A percentile compares a stretch with the other conserved stretches of the same genome.
Conservation (phyloP, 306 rosid genomes). For the Malus asiatica region DNA sequence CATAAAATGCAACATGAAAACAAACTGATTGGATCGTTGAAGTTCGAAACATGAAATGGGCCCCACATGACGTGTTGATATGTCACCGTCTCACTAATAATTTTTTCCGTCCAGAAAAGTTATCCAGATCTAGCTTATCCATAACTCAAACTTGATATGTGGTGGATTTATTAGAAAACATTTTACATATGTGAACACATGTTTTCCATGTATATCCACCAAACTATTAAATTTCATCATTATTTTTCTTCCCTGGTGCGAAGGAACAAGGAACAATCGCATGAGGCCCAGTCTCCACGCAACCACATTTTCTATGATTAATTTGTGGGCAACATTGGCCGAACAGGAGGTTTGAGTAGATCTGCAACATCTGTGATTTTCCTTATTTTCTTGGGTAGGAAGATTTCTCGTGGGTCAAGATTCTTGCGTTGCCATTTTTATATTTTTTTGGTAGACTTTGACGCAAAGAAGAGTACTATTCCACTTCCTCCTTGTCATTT, state of each 20-base stretch:
- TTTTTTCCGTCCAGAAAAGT: not conserved
- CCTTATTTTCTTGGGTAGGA: constrained; percentile 4
- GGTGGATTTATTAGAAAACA: not conserved
- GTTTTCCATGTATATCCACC: not conserved
- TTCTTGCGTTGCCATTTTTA: constrained; percentile 5
- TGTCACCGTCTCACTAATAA: too few species aligned
- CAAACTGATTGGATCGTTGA: rapidly evolving
- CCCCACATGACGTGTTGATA: not conserved
- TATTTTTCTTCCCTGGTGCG: not conserved
- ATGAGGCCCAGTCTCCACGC: constrained; percentile 5
- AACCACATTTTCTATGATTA: not conserved
- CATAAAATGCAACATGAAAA: too few species aligned
- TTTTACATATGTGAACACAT: not conserved
- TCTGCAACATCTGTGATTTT: constrained; percentile 1
- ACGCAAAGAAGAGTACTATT: not conserved
- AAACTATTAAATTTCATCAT: not conserved
- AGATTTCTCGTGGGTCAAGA: constrained; percentile 8
- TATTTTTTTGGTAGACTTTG: not conserved
- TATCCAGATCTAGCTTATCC: not conserved
- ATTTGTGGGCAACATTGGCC: not conserved
- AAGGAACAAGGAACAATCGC: not conserved
- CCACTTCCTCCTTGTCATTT: not conserved
- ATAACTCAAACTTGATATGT: not conserved
- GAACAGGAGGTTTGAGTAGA: constrained; percentile 5
- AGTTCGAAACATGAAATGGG: too few species aligned